Percentiles rank a stretch among this genome's conserved stretches.
phyloP scores from a whole-genome alignment of 257 asterid genomes.

The Primulina tabacum region DNA sequence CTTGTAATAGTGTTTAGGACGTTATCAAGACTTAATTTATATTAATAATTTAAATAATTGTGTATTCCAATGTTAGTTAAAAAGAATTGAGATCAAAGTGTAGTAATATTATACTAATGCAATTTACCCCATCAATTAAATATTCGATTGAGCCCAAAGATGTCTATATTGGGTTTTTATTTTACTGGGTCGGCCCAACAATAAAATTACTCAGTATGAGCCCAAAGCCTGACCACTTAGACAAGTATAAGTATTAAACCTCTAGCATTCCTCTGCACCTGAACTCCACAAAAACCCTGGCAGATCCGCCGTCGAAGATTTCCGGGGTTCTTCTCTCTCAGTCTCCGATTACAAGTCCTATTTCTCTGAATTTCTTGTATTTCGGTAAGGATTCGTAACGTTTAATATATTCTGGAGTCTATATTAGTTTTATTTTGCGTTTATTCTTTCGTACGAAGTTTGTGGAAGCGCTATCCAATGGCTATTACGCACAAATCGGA shows the following conservation, averaged over 20 bases:
- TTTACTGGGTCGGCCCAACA: neutral
- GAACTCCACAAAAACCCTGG: neutral
- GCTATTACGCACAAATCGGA: slow-evolving; percentile 26
- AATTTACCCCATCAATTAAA: too few species aligned
- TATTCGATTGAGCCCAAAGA: too few species aligned
- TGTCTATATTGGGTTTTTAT: too few species aligned
- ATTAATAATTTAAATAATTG: too few species aligned
- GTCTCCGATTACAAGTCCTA: neutral
- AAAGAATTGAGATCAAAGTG: too few species aligned
- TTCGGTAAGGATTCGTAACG: neutral
- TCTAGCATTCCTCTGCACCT: neutral
- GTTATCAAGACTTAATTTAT: too few species aligned
- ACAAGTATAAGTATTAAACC: neutral
- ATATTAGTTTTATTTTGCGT: neutral
- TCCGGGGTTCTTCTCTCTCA: neutral
- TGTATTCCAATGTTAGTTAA: too few species aligned
- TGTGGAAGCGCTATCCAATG: slow-evolving; percentile 24
- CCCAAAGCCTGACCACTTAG: neutral
- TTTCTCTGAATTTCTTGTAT: neutral
- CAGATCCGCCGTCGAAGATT: neutral
- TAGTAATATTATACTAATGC: too few species aligned
- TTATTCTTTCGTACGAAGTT: slow-evolving; percentile 1
- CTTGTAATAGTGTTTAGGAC: too few species aligned
- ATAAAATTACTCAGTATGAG: neutral
- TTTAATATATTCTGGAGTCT: neutral